Percentiles rank a stretch among this genome's conserved stretches.
These are phyloP conservation scores for Nicotiana obtusifolia DNA, from an alignment of 257 asterid species.

Conservation along the genomic window DNA sequence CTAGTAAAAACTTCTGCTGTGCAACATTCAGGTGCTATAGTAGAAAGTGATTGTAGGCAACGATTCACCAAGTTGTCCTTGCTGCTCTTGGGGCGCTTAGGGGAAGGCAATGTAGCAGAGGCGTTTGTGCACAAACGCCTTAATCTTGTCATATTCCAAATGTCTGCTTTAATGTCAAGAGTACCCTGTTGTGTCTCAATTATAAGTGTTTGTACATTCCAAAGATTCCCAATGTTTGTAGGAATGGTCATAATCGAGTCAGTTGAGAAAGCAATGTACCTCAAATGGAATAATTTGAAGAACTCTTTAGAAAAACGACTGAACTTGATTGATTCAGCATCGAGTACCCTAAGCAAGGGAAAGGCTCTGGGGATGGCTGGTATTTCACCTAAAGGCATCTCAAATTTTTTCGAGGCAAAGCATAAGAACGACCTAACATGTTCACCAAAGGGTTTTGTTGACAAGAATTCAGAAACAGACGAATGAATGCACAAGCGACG, in stretches of 20 bases:
- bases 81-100: neutral
- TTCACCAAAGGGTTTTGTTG: slow-evolving; percentile 35
- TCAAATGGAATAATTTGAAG: slow-evolving; percentile 43
- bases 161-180: slow-evolving; percentile 38
- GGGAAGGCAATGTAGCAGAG: slow-evolving; percentile 23
- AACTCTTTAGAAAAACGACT: slow-evolving; percentile 38
- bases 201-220: slow-evolving; percentile 51
- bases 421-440: slow-evolving; percentile 53
- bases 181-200: slow-evolving; percentile 36
- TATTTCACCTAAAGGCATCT: slow-evolving; percentile 27
- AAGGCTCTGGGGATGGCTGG: slow-evolving; percentile 33
- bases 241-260: slow-evolving; percentile 34
- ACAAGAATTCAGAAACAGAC: slow-evolving; percentile 29
- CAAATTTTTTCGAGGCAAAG: slow-evolving; percentile 28
- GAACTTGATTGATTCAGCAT: slow-evolving; percentile 33
- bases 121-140: slow-evolving; percentile 47
- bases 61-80: slow-evolving; percentile 12
- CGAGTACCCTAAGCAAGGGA: slow-evolving; percentile 51
- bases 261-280: slow-evolving; percentile 42
- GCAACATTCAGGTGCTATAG: slow-evolving; percentile 46
- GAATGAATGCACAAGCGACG: slow-evolving; percentile 55
- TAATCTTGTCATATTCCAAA: slow-evolving; percentile 53
- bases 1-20: slow-evolving; percentile 27
- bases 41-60: slow-evolving; percentile 39
- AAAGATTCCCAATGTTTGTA: slow-evolving; percentile 31